phyloP scores from a whole-genome alignment of 2,329 filamentous ascomycete species.

The Karstenula rhodostoma region DNA sequence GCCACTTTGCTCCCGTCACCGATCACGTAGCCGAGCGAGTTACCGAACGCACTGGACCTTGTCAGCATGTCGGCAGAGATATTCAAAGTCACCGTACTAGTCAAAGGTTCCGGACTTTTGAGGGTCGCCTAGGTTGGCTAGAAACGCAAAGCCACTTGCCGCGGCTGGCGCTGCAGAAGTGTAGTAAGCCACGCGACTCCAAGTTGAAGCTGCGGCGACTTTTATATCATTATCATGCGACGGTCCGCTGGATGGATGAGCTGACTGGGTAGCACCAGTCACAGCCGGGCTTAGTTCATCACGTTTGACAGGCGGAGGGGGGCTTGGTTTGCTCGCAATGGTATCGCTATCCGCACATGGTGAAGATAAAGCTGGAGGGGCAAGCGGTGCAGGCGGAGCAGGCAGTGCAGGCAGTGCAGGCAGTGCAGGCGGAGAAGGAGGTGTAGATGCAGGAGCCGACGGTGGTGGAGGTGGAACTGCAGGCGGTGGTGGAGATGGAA shows the following conservation, averaged over 20 bases:
- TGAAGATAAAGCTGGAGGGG: neutral
- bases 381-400: neutral
- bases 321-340: neutral
- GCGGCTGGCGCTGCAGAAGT: slow-evolving; percentile 49
- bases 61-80: slow-evolving; percentile 15
- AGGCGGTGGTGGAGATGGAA: neutral
- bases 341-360: neutral
- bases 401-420: neutral
- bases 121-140: slow-evolving; percentile 65
- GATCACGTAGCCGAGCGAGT: slow-evolving; percentile 65
- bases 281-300: neutral
- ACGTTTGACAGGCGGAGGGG: neutral
- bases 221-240: neutral
- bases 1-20: slow-evolving; percentile 57
- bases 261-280: neutral
- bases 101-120: slow-evolving; percentile 64
- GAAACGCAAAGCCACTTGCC: slow-evolving; percentile 64
- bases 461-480: neutral
- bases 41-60: slow-evolving; percentile 58
- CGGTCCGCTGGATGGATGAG: neutral
- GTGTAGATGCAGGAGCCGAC: neutral
- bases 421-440: neutral
- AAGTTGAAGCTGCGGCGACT: slow-evolving; percentile 40
- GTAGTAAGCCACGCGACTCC: slow-evolving; percentile 59
- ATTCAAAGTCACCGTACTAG: slow-evolving; percentile 42